A percentile compares a stretch with the other conserved stretches of the same genome.
phyloP scores from a whole-genome alignment of 352 stramenopile genomes.

The Phytopythium sindhum region DNA sequence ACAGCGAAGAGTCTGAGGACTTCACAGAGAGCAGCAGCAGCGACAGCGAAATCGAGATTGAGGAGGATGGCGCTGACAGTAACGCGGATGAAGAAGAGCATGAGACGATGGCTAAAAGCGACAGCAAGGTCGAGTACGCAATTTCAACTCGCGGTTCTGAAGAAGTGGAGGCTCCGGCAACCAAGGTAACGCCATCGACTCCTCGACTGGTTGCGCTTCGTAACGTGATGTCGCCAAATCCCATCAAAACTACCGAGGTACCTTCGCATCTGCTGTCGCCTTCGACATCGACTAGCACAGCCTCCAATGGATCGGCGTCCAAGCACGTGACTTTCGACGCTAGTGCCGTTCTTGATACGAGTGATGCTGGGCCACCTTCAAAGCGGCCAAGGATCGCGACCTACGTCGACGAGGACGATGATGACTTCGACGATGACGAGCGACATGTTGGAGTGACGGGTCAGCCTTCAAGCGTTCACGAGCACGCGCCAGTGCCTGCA shows the following conservation, averaged over 20 bases:
- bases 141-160: neutral
- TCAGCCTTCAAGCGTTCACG: neutral
- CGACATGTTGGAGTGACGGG: neutral
- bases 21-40: constrained; percentile 29
- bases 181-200: constrained; percentile 3
- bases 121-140: constrained; percentile 26
- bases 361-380: neutral
- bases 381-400: constrained; percentile 10
- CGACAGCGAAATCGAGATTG: constrained; percentile 20
- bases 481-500: neutral
- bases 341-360: constrained; percentile 7
- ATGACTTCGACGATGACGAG: constrained; percentile 25
- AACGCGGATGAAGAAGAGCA: constrained; percentile 20
- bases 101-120: constrained; percentile 4
- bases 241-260: no score
- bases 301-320: neutral
- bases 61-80: constrained; percentile 18
- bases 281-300: neutral
- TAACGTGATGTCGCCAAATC: neutral
- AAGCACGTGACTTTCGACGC: constrained; percentile 9
- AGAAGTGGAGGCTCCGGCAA: constrained; percentile 25
- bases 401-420: constrained; percentile 21
- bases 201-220: neutral
- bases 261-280: neutral
- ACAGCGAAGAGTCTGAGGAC: constrained; percentile 47